These are phyloP conservation scores for Sporothrix variecibatus DNA, from an alignment of 2,329 filamentous ascomycete genomes.

Conservation along the genomic window DNA sequence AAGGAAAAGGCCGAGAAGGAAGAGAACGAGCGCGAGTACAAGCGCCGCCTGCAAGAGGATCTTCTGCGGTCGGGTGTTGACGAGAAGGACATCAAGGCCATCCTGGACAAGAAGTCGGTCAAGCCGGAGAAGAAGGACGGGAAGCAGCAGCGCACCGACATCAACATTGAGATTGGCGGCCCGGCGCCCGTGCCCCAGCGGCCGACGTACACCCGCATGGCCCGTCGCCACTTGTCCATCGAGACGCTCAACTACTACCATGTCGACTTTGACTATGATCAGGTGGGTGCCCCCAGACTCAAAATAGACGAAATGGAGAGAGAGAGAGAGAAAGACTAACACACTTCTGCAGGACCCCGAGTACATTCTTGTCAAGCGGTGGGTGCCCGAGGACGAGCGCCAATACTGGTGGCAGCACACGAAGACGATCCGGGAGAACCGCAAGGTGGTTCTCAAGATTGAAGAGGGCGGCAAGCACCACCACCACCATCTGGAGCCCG, in stretches of 20 bases:
- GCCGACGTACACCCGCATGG: slow-evolving; percentile 65
- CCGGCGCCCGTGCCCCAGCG: slow-evolving; percentile 21
- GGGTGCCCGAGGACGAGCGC: slow-evolving; percentile 71
- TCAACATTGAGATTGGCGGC: slow-evolving; percentile 28
- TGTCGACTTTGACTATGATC: slow-evolving; percentile 60
- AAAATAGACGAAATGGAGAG: slow-evolving; percentile 16
- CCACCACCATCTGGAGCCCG: slow-evolving; percentile 44
- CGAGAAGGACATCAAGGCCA: slow-evolving; percentile 60
- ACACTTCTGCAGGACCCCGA: slow-evolving; percentile 58
- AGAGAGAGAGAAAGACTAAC: slow-evolving; percentile 32
- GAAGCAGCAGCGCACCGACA: slow-evolving; percentile 21
- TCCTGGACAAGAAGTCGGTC: slow-evolving; percentile 58
- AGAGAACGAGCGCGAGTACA: slow-evolving; percentile 55
- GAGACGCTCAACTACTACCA: slow-evolving; percentile 59
- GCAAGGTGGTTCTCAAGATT: slow-evolving; percentile 50
- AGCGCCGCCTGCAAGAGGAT: slow-evolving; percentile 58
- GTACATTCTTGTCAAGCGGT: slow-evolving; percentile 70
- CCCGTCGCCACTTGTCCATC: slow-evolving; percentile 61
- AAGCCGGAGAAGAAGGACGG: slow-evolving; percentile 35
- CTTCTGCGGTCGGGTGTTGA: slow-evolving; percentile 60
- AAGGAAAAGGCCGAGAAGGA: slow-evolving; percentile 53
- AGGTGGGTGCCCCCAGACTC: slow-evolving; percentile 42
- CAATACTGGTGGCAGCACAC: slow-evolving; percentile 74
- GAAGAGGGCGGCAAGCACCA: slow-evolving; percentile 50
- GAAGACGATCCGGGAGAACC: slow-evolving; percentile 60